Evolutionary conservation across 257 asterid genomes (phyloP), one percentile per base, ranked within the genome.

Genomic region (Striga asiatica): DNA sequence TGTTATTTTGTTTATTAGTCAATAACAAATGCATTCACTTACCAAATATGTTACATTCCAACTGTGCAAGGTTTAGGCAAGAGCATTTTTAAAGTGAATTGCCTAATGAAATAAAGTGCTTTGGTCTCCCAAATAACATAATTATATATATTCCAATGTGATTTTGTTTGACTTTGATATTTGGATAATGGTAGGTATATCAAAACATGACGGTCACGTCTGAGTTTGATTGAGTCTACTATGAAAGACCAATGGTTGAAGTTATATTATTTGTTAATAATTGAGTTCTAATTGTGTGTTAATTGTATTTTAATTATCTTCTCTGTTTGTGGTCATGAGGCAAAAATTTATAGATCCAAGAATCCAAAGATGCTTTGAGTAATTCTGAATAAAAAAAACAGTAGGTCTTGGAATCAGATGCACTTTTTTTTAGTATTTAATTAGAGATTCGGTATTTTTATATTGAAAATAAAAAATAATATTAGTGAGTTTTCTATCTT

Each of bases 171-270:
- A n/a, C n/a, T 24, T 51, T 50, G 59, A 27, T 7, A 50, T 24
- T 39, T 17, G 31, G 54, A 45, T 47, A 2, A 35, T 46, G 56
- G 29, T 39, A 14, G 56, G 61, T 34, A 54, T n/a, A n/a, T n/a
- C n/a, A n/a, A 48, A 58, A 60, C 62, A 62, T 66, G 74, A 55
- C 29, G 19, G 45, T 65, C 72, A 69, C 64, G 66, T 62, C 60
- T 24, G 3, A 1, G 12, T 61, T 70, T 71, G 78, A 77, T 70
- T 27, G 27, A 45, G 42, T 64, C 71, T 37, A 31, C 19, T 66
- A n/a, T 16, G 18, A 17, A 54, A 38, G 70, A 62, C 46, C 48
- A 41, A 10, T 21, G 9, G 48, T 41, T 41, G 48, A 41, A 41
- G 45, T 38, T 10, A 38, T 38, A 38, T 29, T 1, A n/a, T n/a